Conservation (phyloP, 2,329 filamentous ascomycete genomes). For the Penicillium sp. region DNA sequence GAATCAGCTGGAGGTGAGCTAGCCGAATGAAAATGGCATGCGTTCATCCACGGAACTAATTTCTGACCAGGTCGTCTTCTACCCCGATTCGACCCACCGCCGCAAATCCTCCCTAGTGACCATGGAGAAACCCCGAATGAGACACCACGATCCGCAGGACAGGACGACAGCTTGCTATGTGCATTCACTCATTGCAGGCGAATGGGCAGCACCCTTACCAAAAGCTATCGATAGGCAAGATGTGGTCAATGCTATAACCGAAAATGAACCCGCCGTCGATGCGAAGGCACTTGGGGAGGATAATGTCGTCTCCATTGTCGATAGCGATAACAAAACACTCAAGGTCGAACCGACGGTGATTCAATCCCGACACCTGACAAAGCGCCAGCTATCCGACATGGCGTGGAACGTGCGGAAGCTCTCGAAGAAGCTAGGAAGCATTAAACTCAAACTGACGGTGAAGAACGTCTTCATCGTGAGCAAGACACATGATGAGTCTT, state of each 20-base stretch:
- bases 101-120: constrained; percentile 61
- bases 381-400: constrained; percentile 95
- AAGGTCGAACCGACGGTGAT: constrained; percentile 43
- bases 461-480: constrained; percentile 83
- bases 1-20: constrained; percentile 36
- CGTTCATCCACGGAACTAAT: background rate
- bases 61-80: constrained; percentile 56
- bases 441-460: constrained; percentile 79
- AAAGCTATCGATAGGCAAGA: constrained; percentile 13
- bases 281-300: constrained; percentile 22
- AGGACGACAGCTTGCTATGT: constrained; percentile 60
- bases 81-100: constrained; percentile 52
- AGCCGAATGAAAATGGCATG: background rate
- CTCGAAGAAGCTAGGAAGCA: constrained; percentile 78
- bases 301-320: constrained; percentile 25
- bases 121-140: constrained; percentile 40
- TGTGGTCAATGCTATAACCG: constrained; percentile 16
- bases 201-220: constrained; percentile 28
- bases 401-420: constrained; percentile 91
- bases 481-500: constrained; percentile 81
- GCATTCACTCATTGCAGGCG: constrained; percentile 55
- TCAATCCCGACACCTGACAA: constrained; percentile 78
- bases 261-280: constrained; percentile 17
- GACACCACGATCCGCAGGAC: constrained; percentile 35
- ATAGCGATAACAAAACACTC: constrained; percentile 21